A percentile compares a stretch with the other conserved stretches of the same genome.
phyloP scores from a whole-genome alignment of 352 stramenopile genomes.

The Thalassiosira mediterranea region DNA sequence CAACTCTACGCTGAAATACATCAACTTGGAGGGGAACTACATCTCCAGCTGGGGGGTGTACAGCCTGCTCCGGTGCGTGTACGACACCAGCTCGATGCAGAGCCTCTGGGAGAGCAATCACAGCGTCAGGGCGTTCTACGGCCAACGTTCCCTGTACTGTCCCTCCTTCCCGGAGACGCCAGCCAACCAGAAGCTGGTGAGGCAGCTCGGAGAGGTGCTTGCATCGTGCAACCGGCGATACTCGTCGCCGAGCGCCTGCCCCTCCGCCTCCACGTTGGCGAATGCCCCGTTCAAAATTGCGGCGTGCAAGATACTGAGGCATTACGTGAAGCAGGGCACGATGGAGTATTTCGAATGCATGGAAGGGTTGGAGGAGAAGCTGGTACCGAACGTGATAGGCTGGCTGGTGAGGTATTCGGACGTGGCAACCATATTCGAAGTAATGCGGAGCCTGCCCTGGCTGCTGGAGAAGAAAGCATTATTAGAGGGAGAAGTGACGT shows the following conservation, averaged over 20 bases:
- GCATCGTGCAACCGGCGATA: slow-evolving; percentile 24
- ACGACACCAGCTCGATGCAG: slow-evolving; percentile 29
- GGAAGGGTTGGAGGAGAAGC: slow-evolving; percentile 28
- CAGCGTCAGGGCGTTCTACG: slow-evolving; percentile 30
- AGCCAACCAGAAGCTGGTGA: slow-evolving; percentile 17
- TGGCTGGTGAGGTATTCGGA: slow-evolving; percentile 26
- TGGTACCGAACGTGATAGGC: slow-evolving; percentile 23
- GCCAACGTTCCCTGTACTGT: slow-evolving; percentile 21
- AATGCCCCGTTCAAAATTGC: slow-evolving; percentile 15
- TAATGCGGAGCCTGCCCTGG: slow-evolving; percentile 32
- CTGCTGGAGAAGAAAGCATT: slow-evolving; percentile 28
- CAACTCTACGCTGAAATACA: slow-evolving; percentile 24
- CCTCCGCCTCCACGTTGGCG: background rate
- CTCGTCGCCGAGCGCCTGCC: background rate
- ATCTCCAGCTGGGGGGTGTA: slow-evolving; percentile 24
- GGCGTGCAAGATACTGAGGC: slow-evolving; percentile 32
- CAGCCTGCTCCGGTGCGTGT: slow-evolving; percentile 29
- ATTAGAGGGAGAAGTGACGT: too few relatives aligned
- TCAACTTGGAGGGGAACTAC: slow-evolving; percentile 45
- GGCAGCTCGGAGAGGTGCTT: slow-evolving; percentile 26
- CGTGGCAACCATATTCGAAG: slow-evolving; percentile 26
- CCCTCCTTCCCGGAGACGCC: slow-evolving; percentile 26
- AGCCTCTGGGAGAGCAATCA: slow-evolving; percentile 42
- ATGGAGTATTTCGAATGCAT: slow-evolving; percentile 18
- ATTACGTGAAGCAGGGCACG: slow-evolving; percentile 30